Evolutionary conservation across 83 land plant genomes (phyloP).

Genomic region (Thuja plicata): DNA sequence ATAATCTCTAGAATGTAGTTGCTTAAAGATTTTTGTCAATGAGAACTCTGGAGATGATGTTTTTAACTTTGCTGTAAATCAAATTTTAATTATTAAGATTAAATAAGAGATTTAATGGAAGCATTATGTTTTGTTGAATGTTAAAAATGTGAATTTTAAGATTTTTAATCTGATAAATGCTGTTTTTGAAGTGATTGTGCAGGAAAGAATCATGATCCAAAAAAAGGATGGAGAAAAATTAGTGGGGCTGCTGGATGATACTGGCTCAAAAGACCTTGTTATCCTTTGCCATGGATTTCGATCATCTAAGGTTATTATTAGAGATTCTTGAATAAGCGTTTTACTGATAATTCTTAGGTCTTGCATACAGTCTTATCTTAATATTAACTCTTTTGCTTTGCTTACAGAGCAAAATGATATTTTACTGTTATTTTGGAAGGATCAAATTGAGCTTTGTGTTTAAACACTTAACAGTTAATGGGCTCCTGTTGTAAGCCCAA

Average conservation of each 20-base stretch:
- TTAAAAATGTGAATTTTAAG: background rate
- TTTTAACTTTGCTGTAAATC: background rate
- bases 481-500: background rate
- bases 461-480: background rate
- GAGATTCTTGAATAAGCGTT: conserved; percentile 4
- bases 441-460: background rate
- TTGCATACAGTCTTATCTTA: background rate
- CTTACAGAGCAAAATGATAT: background rate
- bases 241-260: conserved; percentile 67
- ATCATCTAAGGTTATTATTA: conserved; percentile 57
- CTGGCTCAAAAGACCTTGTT: conserved; percentile 69
- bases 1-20: background rate
- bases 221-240: conserved; percentile 67
- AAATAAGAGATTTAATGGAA: background rate
- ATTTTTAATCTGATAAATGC: background rate
- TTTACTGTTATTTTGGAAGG: background rate
- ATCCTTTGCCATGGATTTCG: conserved; percentile 82
- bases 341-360: background rate
- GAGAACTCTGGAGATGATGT: background rate
- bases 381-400: background rate
- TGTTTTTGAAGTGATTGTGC: background rate
- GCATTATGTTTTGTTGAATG: background rate
- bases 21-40: background rate
- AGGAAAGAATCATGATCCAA: conserved; percentile 29
- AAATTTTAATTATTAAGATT: background rate